Percentiles rank a stretch among this genome's conserved stretches.
Conservation (phyloP, 352 stramenopile species). For the Saprolegnia parasitica region DNA sequence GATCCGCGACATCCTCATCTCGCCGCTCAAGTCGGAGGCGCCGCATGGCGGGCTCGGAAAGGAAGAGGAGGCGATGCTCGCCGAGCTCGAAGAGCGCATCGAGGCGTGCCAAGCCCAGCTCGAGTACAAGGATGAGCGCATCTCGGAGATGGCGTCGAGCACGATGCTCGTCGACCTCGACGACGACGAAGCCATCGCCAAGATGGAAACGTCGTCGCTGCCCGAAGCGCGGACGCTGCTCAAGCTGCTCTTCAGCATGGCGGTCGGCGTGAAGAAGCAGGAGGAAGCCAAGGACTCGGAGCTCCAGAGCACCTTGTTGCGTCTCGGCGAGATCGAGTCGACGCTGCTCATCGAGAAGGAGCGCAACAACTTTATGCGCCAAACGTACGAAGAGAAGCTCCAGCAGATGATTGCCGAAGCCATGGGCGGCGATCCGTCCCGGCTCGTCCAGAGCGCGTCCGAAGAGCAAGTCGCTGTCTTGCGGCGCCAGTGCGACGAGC, state of each 20-base stretch:
- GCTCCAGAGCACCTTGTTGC: slow-evolving; percentile 65
- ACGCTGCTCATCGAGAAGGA: slow-evolving; percentile 59
- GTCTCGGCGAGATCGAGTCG: slow-evolving; percentile 54
- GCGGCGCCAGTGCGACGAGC: slow-evolving; percentile 69
- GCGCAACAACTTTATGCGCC: slow-evolving; percentile 64
- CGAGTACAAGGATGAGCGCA: slow-evolving; percentile 87
- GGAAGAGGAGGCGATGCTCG: slow-evolving; percentile 75
- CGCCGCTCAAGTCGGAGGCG: slow-evolving; percentile 52
- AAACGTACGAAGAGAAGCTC: slow-evolving; percentile 78
- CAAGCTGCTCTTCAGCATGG: slow-evolving; percentile 83
- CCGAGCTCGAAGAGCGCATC: slow-evolving; percentile 81
- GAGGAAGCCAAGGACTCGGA: slow-evolving; percentile 78
- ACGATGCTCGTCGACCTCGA: slow-evolving; percentile 53
- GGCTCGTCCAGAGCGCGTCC: slow-evolving; percentile 65
- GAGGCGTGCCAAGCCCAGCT: slow-evolving; percentile 79
- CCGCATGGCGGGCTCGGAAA: slow-evolving; percentile 44
- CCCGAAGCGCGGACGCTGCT: slow-evolving; percentile 72
- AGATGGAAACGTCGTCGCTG: slow-evolving; percentile 79
- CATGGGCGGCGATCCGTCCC: slow-evolving; percentile 30
- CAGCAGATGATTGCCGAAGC: slow-evolving; percentile 54
- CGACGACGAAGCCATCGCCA: slow-evolving; percentile 51
- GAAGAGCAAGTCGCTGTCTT: slow-evolving; percentile 71
- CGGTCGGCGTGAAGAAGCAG: slow-evolving; percentile 83
- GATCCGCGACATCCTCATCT: slow-evolving; percentile 79
- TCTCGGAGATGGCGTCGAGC: slow-evolving; percentile 46